These are phyloP conservation scores for Aphelidium insulamus DNA, from an alignment of 371 early-diverging fungal genomes.

Conservation along the genomic window DNA sequence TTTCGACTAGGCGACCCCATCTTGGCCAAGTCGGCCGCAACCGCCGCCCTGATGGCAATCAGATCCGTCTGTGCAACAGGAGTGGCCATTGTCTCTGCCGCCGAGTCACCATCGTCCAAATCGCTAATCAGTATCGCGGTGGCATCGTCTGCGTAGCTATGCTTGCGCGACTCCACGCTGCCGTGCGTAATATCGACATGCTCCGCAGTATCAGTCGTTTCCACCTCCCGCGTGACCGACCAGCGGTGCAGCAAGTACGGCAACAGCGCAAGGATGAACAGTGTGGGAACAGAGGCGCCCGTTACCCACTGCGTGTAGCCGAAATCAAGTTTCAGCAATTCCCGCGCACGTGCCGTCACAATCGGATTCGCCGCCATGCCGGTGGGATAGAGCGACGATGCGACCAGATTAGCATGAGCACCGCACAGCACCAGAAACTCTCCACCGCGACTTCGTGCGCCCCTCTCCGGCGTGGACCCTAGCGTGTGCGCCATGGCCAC, in stretches of 20 bases:
- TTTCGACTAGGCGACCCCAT: neutral
- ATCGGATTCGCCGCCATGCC: constrained; percentile 49
- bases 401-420: constrained; percentile 31
- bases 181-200: constrained; percentile 8
- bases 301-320: constrained; percentile 28
- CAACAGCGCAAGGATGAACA: constrained; percentile 13
- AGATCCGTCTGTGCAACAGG: constrained; percentile 4
- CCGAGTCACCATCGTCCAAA: constrained; percentile 13
- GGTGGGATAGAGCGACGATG: constrained; percentile 36
- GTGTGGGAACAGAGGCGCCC: constrained; percentile 27
- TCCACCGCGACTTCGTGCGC: constrained; percentile 13
- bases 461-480: constrained; percentile 11
- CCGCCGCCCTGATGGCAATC: neutral
- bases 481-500: constrained; percentile 28
- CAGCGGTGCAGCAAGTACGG: constrained; percentile 13
- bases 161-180: too few species aligned
- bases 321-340: constrained; percentile 25
- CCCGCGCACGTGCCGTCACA: constrained; percentile 21
- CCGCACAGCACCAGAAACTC: constrained; percentile 27
- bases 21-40: neutral
- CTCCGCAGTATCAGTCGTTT: constrained; percentile 1
- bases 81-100: constrained; percentile 17
- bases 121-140: too few species aligned
- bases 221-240: constrained; percentile 3
- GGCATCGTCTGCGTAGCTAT: too few species aligned